Conservation (phyloP, 441 rosid genomes). For the Euphorbia celastroides region DNA sequence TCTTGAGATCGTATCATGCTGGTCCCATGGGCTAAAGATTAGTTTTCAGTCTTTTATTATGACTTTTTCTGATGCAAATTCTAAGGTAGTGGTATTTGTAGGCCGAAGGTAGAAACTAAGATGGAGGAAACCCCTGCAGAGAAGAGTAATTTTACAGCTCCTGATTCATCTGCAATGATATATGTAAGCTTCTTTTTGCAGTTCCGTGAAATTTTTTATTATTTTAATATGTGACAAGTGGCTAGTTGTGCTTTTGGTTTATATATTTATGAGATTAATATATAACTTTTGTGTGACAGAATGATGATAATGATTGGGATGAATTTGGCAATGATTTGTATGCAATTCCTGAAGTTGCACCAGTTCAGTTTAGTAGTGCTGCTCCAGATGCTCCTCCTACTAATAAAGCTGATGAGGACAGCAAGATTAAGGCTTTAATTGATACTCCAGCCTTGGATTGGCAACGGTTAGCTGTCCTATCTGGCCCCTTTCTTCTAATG, state of each 20-base stretch:
- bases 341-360: slow-evolving; percentile 67
- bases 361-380: slow-evolving; percentile 47
- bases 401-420: slow-evolving; percentile 86
- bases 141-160: slow-evolving; percentile 40
- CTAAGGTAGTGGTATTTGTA: slow-evolving; percentile 30
- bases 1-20: not conserved
- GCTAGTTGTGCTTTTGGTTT: not conserved
- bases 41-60: slow-evolving; percentile 3
- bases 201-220: not conserved
- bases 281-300: slow-evolving; percentile 35
- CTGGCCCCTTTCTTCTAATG: slow-evolving; percentile 1
- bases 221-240: not conserved
- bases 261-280: not conserved
- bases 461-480: slow-evolving; percentile 67
- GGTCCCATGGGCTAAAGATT: not conserved
- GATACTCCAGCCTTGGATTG: slow-evolving; percentile 97
- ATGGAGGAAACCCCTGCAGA: slow-evolving; percentile 43
- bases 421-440: slow-evolving; percentile 85
- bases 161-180: slow-evolving; percentile 49
- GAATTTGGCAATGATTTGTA: slow-evolving; percentile 97
- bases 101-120: slow-evolving; percentile 58
- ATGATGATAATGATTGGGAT: slow-evolving; percentile 85
- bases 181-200: slow-evolving; percentile 44
- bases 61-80: slow-evolving; percentile 14
- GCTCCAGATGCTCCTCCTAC: slow-evolving; percentile 52